Conservation (phyloP, 495 filamentous ascomycete species). For the Geopyxis carbonaria region DNA sequence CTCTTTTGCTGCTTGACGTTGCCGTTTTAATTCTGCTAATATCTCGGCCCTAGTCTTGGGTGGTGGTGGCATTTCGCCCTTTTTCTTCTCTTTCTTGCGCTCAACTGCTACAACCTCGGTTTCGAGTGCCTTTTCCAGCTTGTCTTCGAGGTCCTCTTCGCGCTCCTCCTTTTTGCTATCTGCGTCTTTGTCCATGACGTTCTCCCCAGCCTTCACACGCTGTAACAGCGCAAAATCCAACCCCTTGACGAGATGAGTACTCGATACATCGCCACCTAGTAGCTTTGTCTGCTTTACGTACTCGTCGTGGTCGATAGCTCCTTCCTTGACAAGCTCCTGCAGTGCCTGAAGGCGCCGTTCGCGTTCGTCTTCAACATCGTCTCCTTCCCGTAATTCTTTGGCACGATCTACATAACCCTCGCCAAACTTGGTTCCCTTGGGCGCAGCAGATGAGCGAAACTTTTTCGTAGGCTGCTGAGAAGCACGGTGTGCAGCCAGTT, state of each 20-base stretch:
- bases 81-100: slow-evolving; percentile 52
- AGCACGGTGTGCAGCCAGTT: slow-evolving; percentile 56
- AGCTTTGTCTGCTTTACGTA: slow-evolving; percentile 37
- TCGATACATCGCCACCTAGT: slow-evolving; percentile 55
- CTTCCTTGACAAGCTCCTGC: slow-evolving; percentile 68
- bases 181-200: slow-evolving; percentile 35
- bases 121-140: slow-evolving; percentile 57
- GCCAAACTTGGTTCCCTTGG: slow-evolving; percentile 66
- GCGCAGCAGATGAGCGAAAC: slow-evolving; percentile 61
- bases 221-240: slow-evolving; percentile 70
- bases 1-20: slow-evolving; percentile 33
- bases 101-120: slow-evolving; percentile 43
- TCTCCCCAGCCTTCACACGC: slow-evolving; percentile 54
- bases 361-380: slow-evolving; percentile 45
- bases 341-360: slow-evolving; percentile 52
- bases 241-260: slow-evolving; percentile 80
- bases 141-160: slow-evolving; percentile 49
- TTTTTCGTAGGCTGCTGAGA: slow-evolving; percentile 37
- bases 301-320: slow-evolving; percentile 52
- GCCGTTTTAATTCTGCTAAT: slow-evolving; percentile 45
- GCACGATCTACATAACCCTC: slow-evolving; percentile 79
- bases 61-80: slow-evolving; percentile 57
- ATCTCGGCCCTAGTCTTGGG: slow-evolving; percentile 46
- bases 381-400: slow-evolving; percentile 15
- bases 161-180: slow-evolving; percentile 12